Conservation (phyloP, 2,329 filamentous ascomycete species). For the Colletotrichum shisoi region DNA sequence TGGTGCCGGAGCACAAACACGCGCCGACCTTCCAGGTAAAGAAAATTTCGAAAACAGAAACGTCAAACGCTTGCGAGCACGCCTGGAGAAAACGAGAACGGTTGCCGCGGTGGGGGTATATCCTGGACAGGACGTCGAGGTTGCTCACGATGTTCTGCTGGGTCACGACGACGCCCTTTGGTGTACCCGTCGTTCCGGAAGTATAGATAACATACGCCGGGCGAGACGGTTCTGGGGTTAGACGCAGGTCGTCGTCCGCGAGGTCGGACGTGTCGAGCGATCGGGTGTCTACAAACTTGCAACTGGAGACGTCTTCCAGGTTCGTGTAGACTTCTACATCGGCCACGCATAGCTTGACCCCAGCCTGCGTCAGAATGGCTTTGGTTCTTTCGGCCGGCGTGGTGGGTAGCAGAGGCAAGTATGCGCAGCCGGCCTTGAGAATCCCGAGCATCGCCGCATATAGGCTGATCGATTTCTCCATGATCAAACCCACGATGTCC, state of each 20-base stretch:
- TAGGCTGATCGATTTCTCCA: slow-evolving; percentile 77
- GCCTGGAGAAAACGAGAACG: slow-evolving; percentile 76
- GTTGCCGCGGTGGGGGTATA: slow-evolving; percentile 67
- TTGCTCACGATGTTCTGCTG: slow-evolving; percentile 80
- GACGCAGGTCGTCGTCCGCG: slow-evolving; percentile 49
- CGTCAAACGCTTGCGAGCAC: slow-evolving; percentile 85
- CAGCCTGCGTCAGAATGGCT: slow-evolving; percentile 69
- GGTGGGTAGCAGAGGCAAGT: slow-evolving; percentile 80
- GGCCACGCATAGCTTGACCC: slow-evolving; percentile 56
- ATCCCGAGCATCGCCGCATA: slow-evolving; percentile 79
- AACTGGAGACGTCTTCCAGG: slow-evolving; percentile 35
- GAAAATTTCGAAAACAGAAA: slow-evolving; percentile 91
- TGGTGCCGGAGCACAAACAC: slow-evolving; percentile 77
- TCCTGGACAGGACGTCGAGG: slow-evolving; percentile 67
- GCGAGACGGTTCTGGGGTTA: slow-evolving; percentile 55
- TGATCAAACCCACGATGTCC: slow-evolving; percentile 73
- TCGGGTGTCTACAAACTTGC: slow-evolving; percentile 50
- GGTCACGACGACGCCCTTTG: slow-evolving; percentile 81
- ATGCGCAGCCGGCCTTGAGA: slow-evolving; percentile 77
- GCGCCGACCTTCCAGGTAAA: slow-evolving; percentile 82
- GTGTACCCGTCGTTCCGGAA: slow-evolving; percentile 80
- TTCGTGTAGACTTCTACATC: slow-evolving; percentile 45
- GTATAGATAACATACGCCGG: slow-evolving; percentile 83
- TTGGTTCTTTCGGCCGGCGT: slow-evolving; percentile 69
- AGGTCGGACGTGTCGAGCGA: slow-evolving; percentile 44